phyloP scores from a whole-genome alignment of 495 filamentous ascomycete genomes.

The Lentithecium fluviatile region DNA sequence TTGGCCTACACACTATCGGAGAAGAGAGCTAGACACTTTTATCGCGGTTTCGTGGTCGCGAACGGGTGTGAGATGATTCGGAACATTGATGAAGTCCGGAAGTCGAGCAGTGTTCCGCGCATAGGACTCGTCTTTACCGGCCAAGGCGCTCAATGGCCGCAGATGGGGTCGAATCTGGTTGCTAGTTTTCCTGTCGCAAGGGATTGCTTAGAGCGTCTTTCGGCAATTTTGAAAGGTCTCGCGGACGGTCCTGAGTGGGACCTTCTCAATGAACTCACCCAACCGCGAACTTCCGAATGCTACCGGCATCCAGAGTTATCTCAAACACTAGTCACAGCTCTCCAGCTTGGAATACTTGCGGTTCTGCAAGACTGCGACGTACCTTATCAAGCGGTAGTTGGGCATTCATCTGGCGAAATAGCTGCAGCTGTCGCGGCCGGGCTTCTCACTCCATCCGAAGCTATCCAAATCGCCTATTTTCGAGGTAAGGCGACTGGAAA shows the following conservation, averaged over 20 bases:
- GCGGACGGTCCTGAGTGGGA: slow-evolving; percentile 10
- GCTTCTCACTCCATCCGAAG: not conserved
- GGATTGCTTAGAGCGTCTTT: slow-evolving; percentile 1
- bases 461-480: slow-evolving; percentile 15
- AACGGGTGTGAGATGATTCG: not conserved
- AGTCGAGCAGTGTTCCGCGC: not conserved
- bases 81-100: slow-evolving; percentile 12
- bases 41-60: slow-evolving; percentile 2
- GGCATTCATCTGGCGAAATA: slow-evolving; percentile 29
- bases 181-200: slow-evolving; percentile 4
- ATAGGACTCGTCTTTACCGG: slow-evolving; percentile 50
- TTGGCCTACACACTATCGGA: slow-evolving; percentile 8
- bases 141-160: slow-evolving; percentile 67
- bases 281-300: not conserved
- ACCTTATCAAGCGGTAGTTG: slow-evolving; percentile 1
- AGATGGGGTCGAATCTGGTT: slow-evolving; percentile 51
- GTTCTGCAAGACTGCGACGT: slow-evolving; percentile 10
- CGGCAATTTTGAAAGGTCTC: slow-evolving; percentile 5
- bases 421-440: slow-evolving; percentile 23
- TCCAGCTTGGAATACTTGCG: slow-evolving; percentile 16
- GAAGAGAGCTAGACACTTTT: not conserved
- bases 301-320: slow-evolving; percentile 24
- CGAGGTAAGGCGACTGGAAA: not conserved
- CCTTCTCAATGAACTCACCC: not conserved
- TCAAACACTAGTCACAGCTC: slow-evolving; percentile 11